Evolutionary conservation across 345 rosid genomes (phyloP), one percentile per base, ranked within the genome.

Genomic region (Eucalyptus coolabah): DNA sequence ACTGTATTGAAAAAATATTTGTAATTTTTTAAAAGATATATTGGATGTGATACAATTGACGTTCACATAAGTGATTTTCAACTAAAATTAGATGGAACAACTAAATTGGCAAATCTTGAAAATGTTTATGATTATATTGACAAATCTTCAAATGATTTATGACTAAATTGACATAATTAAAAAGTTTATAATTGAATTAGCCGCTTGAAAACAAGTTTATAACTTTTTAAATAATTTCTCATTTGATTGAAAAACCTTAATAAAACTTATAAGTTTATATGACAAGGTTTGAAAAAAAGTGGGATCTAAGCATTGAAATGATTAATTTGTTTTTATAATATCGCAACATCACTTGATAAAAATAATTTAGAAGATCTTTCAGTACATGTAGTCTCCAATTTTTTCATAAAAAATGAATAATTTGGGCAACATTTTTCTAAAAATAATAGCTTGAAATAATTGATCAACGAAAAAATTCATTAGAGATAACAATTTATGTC

Each of bases 31-130:
- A 21, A 53, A 53, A 53, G 4, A 53, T 53, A 53, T 53, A 53
- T 19, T 53, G 9, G 23, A n/a, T 0, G 24, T 8, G 19, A 24
- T 24, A 60, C 17, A 60, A 28, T 4, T 6, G 1, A 2, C 12
- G 0, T 69, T 69, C 4, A 69, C 12, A 6, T 18, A 0, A 34
- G 14, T 10, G 24, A 72, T 17, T 72, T 34, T 13, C 14, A 11
- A 6, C 4, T 11, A 34, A 72, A 34, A 34, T 34, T 69, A 72
- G 2, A 3, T 12, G 26, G 1, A 6, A 34, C 12, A 12, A 72
- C 14, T 72, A 72, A 34, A 72, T 72, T 72, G 21, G 6, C 3
- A 65, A 65, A 26, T 56, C 13, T 9, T 67, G 10, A 67, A 32
- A 67, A 67, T 2, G 12, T 72, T 32, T 72, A 72, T 9, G 14